These are phyloP conservation scores for Dioscorea dumetorum DNA, from an alignment of 106 monocot species.

Conservation along the genomic window DNA sequence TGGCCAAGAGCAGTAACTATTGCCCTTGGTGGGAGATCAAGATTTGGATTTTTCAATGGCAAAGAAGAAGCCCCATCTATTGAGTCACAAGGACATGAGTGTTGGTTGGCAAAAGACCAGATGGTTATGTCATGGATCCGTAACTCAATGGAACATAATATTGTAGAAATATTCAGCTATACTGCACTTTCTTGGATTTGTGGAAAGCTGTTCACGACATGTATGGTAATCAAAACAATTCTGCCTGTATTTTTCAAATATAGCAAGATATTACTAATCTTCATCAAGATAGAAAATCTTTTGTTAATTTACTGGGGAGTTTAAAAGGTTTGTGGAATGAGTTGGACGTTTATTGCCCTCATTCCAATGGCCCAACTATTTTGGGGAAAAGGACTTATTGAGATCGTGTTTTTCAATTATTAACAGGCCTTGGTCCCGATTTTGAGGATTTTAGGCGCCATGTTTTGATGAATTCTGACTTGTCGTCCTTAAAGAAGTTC, in stretches of 20 bases:
- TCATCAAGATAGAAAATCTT: too few species aligned
- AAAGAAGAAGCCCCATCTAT: not conserved
- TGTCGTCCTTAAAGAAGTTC: not conserved
- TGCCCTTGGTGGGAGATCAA: not conserved
- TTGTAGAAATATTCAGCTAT: not conserved
- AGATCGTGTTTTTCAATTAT: not conserved
- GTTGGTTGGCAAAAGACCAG: not conserved
- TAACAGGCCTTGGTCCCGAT: not conserved
- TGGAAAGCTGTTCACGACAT: not conserved
- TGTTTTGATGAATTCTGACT: not conserved
- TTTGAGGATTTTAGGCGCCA: not conserved
- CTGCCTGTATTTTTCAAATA: not conserved
- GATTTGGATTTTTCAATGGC: not conserved
- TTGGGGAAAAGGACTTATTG: not conserved
- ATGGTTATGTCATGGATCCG: not conserved
- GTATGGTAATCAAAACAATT: constrained; percentile 1
- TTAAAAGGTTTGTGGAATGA: not conserved
- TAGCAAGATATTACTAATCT: not conserved
- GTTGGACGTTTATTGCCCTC: not conserved
- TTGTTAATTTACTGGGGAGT: not conserved
- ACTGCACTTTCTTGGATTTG: not conserved
- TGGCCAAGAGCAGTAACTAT: not conserved
- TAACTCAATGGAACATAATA: not conserved
- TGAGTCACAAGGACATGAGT: not conserved
- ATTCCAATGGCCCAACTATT: not conserved